Evolutionary conservation across 2,329 filamentous ascomycete genomes (phyloP), one percentile per base, ranked within the genome.

Genomic region (Verticillium klebahnii): DNA sequence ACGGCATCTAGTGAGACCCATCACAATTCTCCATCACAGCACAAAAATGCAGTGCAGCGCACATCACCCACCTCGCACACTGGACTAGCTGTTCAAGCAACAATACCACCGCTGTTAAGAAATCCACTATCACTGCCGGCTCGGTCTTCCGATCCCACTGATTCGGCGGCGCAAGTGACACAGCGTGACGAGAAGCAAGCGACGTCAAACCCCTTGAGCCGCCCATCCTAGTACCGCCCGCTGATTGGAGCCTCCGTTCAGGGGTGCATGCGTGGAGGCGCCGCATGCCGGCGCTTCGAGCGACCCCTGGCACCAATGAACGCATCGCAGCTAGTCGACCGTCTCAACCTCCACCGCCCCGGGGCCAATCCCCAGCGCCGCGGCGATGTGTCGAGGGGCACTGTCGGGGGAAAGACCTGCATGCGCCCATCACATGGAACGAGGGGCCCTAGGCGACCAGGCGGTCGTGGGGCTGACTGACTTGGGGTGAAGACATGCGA

Each of bases 281-380:
- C 64, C 58, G 56, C 60, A 52, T 60, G 56, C 59, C 61, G 60
- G 65, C 65, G 65, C 65, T 66, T 66, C 64, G 60, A 66, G 64
- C 54, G 29, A 36, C 37, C 34, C 37, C 58, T 57, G 58, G 58
- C 64, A 45, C 64, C 65, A 66, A 66, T 66, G 57, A 45, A 29
- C 45, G 45, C 45, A 52, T 14, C 19, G 6, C n/a, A 19, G 8
- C 19, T 19, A 25, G n/a, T 25, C n/a, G 19, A 52, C 45, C 19
- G 45, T 52, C 45, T 52, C 45, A 23, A 52, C 45, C 9, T 23
- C n/a, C 9, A 52, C 19, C n/a, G 17, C n/a, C 39, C n/a, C 17
- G 15, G 39, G 11, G 45, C 45, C 45, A 52, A 25, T 52, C 45
- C 45, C 19, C 45, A 5, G 37, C 9, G 19, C 45, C 9, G 19